Conservation (phyloP, 257 asterid genomes). For the Ballota nigra region DNA sequence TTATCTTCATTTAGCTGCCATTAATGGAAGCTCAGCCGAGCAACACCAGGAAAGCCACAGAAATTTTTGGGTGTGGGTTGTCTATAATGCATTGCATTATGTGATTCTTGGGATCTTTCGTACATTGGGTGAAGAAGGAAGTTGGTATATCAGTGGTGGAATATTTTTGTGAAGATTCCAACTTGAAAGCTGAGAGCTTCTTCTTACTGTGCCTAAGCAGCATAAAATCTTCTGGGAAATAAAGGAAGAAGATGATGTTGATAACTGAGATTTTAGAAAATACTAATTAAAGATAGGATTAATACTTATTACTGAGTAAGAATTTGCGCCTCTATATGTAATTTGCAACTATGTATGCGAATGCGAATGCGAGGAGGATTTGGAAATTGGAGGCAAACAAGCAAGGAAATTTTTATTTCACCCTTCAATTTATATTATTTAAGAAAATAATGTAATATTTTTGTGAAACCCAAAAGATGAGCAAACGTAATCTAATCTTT, state of each 20-base stretch:
- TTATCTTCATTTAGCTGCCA: no score
- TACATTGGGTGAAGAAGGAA: slow-evolving; percentile 38
- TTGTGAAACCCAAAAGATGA: no score
- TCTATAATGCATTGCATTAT: slow-evolving; percentile 35
- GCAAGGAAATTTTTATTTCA: no score
- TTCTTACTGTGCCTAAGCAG: slow-evolving; percentile 50
- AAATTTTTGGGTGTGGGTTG: slow-evolving; percentile 55
- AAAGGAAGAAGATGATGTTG: background rate
- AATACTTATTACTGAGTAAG: background rate
- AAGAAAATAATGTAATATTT: no score
- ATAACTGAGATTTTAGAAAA: background rate
- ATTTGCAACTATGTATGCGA: no score
- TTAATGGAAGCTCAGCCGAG: no score
- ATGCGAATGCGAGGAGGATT: no score
- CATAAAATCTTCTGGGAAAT: slow-evolving; percentile 24
- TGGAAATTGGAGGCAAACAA: no score
- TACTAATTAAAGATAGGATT: background rate
- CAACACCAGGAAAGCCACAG: no score
- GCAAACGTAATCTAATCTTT: no score
- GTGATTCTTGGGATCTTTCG: slow-evolving; percentile 31
- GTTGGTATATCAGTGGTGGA: slow-evolving; percentile 33
- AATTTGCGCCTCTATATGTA: background rate
- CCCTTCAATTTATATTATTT: no score
- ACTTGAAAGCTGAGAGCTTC: slow-evolving; percentile 41
- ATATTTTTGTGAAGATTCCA: slow-evolving; percentile 36